A percentile compares a stretch with the other conserved stretches of the same genome.
Conservation (phyloP, 2,329 filamentous ascomycete genomes). For the Aspergillus thermomutatus region DNA sequence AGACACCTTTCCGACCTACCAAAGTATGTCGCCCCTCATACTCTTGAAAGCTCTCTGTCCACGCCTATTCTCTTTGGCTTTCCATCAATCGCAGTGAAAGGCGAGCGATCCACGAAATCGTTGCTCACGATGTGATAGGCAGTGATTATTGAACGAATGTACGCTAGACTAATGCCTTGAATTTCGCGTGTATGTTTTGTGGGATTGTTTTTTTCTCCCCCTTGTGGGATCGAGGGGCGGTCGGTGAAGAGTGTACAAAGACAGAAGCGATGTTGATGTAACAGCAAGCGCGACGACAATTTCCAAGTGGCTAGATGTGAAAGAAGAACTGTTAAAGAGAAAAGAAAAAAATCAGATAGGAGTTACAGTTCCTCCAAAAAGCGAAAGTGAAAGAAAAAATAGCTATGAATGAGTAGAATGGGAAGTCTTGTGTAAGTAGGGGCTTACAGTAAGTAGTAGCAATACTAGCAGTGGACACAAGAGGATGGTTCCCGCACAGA, state of each 20-base stretch:
- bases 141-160: not conserved
- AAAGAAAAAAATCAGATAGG: not conserved
- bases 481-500: conserved; percentile 18
- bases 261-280: not conserved
- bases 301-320: not conserved
- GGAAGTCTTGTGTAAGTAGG: not conserved
- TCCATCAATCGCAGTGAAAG: not conserved
- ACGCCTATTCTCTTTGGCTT: not conserved
- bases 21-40: conserved; percentile 20
- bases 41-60: conserved; percentile 3
- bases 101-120: not conserved
- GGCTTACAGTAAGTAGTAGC: conserved; percentile 6
- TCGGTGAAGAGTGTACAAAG: conserved; percentile 8
- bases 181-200: not conserved
- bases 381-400: not conserved
- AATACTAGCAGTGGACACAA: conserved; percentile 4
- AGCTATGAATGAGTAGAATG: not conserved
- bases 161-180: not conserved
- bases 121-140: not conserved
- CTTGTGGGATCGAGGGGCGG: conserved; percentile 10
- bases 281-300: not conserved
- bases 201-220: not conserved
- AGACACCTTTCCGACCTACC: conserved; percentile 16
- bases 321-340: not conserved
- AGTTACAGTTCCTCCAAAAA: not conserved